Percentiles rank a stretch among this genome's conserved stretches.
phyloP scores from a whole-genome alignment of 192 early-diverging fungal genomes.

The Backusella tarrabulga region DNA sequence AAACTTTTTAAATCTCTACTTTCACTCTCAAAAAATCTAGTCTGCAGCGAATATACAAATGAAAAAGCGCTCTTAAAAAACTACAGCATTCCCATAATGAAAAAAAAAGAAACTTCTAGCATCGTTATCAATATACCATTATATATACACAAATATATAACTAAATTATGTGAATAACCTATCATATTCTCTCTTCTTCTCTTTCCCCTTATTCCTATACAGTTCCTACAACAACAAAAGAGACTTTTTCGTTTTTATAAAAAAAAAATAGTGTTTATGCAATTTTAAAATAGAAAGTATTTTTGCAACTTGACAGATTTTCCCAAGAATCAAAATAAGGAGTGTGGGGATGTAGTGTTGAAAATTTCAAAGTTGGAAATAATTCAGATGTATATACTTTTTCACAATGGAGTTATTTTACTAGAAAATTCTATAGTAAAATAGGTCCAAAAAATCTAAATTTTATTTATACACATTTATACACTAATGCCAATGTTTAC shows the following conservation, averaged over 20 bases:
- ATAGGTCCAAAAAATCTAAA: background rate
- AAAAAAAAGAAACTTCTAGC: background rate
- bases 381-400: too few species aligned
- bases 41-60: background rate
- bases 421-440: background rate
- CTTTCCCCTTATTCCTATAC: background rate
- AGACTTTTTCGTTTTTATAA: background rate
- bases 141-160: background rate
- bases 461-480: too few species aligned
- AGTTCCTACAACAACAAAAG: background rate
- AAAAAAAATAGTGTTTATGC: background rate
- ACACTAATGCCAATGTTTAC: background rate
- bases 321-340: background rate
- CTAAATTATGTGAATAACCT: background rate
- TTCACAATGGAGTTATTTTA: too few species aligned
- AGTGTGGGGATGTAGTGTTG: too few species aligned
- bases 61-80: background rate
- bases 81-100: background rate
- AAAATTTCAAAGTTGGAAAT: too few species aligned
- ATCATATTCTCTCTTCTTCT: background rate
- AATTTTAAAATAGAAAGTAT: background rate
- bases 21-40: background rate
- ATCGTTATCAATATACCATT: background rate
- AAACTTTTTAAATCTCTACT: background rate
- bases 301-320: background rate